phyloP scores from a whole-genome alignment of 352 stramenopile species.

The Phytopythium kandeliae region DNA sequence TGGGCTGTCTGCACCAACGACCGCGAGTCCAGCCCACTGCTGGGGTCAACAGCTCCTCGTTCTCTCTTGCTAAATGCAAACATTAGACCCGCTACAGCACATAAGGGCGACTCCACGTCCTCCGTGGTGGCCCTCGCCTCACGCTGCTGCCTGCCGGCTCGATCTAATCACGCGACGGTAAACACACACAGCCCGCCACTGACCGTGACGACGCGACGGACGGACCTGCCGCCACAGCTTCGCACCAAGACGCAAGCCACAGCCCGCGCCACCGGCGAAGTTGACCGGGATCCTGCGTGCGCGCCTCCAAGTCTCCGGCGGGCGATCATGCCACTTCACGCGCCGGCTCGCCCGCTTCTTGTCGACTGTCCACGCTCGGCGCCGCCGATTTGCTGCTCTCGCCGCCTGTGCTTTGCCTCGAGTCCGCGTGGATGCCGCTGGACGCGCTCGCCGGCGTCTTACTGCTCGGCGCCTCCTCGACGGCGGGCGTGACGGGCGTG shows the following conservation, averaged over 20 bases:
- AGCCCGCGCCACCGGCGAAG: background rate
- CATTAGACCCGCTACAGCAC: background rate
- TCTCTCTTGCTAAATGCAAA: background rate
- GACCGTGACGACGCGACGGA: background rate
- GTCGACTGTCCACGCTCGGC: conserved; percentile 18
- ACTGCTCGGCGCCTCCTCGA: background rate
- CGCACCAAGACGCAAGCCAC: background rate
- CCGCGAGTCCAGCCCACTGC: too few species aligned
- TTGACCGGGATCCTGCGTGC: background rate
- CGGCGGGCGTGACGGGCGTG: conserved; percentile 15
- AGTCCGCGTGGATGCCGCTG: conserved; percentile 4
- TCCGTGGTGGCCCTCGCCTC: too few species aligned
- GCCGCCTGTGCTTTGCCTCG: conserved; percentile 14
- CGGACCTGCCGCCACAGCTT: background rate
- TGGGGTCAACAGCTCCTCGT: too few species aligned
- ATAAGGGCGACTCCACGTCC: background rate
- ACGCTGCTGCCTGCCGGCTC: background rate
- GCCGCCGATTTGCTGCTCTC: conserved; percentile 10
- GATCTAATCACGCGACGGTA: background rate
- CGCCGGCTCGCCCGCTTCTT: conserved; percentile 42
- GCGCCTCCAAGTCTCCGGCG: background rate
- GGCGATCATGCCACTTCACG: conserved; percentile 22
- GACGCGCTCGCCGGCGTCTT: conserved; percentile 2
- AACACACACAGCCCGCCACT: background rate
- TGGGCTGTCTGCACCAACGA: too few species aligned